Conservation (phyloP, 768 basidiomycete genomes). For the Amanita muscaria region DNA sequence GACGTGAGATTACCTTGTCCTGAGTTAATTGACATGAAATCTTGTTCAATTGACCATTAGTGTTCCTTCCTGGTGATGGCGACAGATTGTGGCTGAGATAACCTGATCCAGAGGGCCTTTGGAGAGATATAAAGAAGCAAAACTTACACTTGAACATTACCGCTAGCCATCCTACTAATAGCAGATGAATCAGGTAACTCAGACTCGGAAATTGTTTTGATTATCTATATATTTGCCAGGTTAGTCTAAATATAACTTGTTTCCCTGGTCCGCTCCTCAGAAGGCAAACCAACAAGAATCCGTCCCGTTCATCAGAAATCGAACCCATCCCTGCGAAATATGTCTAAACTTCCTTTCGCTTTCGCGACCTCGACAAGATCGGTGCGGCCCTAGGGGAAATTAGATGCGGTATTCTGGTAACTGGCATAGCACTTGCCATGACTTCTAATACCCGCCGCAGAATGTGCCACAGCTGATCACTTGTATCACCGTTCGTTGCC, state of each 20-base stretch:
- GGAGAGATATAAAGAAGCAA: background rate
- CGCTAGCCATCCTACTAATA: background rate
- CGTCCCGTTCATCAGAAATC: constrained; percentile 60
- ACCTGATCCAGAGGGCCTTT: no score
- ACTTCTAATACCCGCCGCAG: constrained; percentile 70
- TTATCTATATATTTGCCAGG: background rate
- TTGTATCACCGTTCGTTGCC: constrained; percentile 57
- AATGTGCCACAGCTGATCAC: constrained; percentile 85
- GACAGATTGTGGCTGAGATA: constrained; percentile 3
- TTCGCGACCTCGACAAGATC: constrained; percentile 77
- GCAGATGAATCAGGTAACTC: no score
- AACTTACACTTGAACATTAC: constrained; percentile 14
- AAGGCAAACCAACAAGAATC: no score
- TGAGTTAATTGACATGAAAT: constrained; percentile 68
- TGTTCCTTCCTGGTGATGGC: background rate
- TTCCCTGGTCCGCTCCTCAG: no score
- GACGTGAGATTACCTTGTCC: constrained; percentile 45
- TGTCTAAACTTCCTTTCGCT: constrained; percentile 51
- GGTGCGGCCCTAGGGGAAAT: constrained; percentile 49
- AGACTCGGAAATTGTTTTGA: no score
- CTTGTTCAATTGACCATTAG: constrained; percentile 51
- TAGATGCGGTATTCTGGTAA: constrained; percentile 6
- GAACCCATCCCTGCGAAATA: constrained; percentile 79
- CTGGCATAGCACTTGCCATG: constrained; percentile 48
- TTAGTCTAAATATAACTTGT: no score